Evolutionary conservation across 345 rosid species (phyloP), one percentile per base, ranked within the genome.

Genomic region (Syzygium aqueum): DNA sequence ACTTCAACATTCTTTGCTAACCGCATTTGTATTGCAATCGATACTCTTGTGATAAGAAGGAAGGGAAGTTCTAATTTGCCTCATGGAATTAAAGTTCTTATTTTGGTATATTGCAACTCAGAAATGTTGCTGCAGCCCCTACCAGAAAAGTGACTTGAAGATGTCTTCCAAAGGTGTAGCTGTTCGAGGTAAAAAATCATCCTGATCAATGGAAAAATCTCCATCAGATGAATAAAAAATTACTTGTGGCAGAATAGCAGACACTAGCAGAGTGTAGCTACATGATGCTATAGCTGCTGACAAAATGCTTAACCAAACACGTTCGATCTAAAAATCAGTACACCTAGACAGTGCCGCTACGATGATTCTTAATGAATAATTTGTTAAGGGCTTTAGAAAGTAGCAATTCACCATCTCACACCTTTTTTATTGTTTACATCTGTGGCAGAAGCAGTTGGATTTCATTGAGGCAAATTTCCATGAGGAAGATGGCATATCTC

Each of bases 101-200:
- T 83, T 87, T 84, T 51, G 53, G 17, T 33, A 43, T 13, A 86
- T 28, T 15, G 25, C 5, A 21, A 65, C 87, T 56, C 49, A 67
- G 27, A 85, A 77, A 23, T 23, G 43, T 9, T 77, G 51, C 13
- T 5, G 54, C 84, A 37, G 82, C 84, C 78, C 19, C 85, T 95
- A 95, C 99, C 99, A 97, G 98, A 96, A 95, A 87, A 97, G 96
- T 86, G 99, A 97, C 92, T 95, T 95, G 96, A 97, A 97, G 88
- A 97, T 96, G 94, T 97, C 99, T 93, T 96, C 96, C 91, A 96
- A 87, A 27, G 99, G 99, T 21, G 99, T 97, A 85, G 99, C 97
- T 53, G 97, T 97, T 89, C 98, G 93, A 0, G 99, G 99, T 90
- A 97, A 92, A 92, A 96, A 97, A 88, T 97, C 99, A 93, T 97